Conservation (phyloP, 805 yeast species). For the Trichomonascus vanleenenianus region DNA sequence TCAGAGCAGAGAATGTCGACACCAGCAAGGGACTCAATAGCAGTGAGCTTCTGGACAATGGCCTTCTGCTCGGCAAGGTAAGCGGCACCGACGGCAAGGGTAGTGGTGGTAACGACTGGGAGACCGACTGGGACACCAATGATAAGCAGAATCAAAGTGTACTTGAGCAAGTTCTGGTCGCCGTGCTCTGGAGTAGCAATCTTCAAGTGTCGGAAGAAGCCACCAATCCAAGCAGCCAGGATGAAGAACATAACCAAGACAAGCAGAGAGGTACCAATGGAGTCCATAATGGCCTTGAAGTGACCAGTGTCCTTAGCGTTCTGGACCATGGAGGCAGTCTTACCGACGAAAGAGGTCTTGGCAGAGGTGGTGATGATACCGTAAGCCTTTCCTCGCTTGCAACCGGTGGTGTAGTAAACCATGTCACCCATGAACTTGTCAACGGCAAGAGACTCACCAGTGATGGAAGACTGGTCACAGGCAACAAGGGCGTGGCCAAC, state of each 20-base stretch:
- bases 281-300: constrained; percentile 95
- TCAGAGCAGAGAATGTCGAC: constrained; percentile 95
- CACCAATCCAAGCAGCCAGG: constrained; percentile 85
- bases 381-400: constrained; percentile 93
- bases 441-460: constrained; percentile 96
- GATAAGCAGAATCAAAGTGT: constrained; percentile 89
- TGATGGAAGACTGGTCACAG: constrained; percentile 86
- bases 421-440: constrained; percentile 89
- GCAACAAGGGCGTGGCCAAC: constrained; percentile 76
- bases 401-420: constrained; percentile 89
- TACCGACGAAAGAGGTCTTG: constrained; percentile 91
- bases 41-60: constrained; percentile 92
- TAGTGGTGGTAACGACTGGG: constrained; percentile 96
- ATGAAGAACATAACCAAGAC: constrained; percentile 81
- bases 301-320: constrained; percentile 96
- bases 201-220: constrained; percentile 88
- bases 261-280: constrained; percentile 88
- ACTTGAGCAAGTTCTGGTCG: constrained; percentile 58
- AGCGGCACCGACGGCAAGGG: constrained; percentile 99
- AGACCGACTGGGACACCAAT: constrained; percentile 98
- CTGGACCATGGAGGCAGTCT: constrained; percentile 96
- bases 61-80: constrained; percentile 95
- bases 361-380: constrained; percentile 92
- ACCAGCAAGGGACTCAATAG: constrained; percentile 95
- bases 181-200: constrained; percentile 54